phyloP scores from a whole-genome alignment of 1,284 basidiomycete species.

The Melampsora abietis-canadensis region DNA sequence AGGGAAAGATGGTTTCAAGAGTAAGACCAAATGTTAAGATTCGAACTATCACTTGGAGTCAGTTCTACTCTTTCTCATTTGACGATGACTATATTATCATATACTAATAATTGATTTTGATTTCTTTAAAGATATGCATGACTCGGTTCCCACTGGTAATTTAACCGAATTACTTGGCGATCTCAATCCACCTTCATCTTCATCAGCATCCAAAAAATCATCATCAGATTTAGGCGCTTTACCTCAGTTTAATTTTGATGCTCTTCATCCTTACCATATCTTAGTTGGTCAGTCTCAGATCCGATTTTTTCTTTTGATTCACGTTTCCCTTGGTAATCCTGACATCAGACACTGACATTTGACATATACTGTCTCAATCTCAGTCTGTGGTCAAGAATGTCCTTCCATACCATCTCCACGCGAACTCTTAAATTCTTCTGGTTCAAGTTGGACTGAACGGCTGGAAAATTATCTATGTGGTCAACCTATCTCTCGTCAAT shows the following conservation, averaged over 20 bases:
- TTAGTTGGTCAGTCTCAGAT: background rate
- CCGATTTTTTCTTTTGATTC: no score
- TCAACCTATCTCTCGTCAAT: background rate
- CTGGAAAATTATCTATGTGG: background rate
- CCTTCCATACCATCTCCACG: background rate
- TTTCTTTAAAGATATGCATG: background rate
- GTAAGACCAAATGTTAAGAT: constrained; percentile 4
- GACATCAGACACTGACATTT: background rate
- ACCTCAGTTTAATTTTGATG: background rate
- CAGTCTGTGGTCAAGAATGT: constrained; percentile 1
- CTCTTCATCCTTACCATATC: background rate
- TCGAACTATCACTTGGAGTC: constrained; percentile 3
- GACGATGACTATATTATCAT: background rate
- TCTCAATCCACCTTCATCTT: background rate
- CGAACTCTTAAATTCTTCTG: background rate
- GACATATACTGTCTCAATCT: background rate
- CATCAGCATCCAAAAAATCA: background rate
- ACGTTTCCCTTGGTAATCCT: background rate
- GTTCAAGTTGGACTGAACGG: background rate
- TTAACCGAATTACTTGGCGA: background rate
- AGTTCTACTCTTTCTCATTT: background rate
- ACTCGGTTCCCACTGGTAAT: constrained; percentile 3
- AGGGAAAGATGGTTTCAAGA: background rate
- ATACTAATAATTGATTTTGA: background rate
- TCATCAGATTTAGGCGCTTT: background rate